Evolutionary conservation across 306 rosid species (phyloP), one percentile per base, ranked within the genome.

Genomic region (Dicorynia guianensis): DNA sequence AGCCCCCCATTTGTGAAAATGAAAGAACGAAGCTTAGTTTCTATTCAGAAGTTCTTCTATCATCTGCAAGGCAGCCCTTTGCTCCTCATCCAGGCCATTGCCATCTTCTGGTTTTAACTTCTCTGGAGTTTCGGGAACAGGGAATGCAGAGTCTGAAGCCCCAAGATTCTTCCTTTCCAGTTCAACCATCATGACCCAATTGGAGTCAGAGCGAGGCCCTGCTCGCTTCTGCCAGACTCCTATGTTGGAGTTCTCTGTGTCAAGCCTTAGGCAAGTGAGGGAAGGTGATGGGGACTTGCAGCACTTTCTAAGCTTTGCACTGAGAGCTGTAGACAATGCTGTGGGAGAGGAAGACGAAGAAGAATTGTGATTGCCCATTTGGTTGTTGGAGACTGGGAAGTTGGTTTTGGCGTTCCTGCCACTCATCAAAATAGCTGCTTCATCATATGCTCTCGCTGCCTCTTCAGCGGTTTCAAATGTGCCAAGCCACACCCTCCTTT

Each of bases 401-500:
- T 92, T 92, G 35, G 92, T 92, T 69, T 92, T 92, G 74, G 97
- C 97, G 30, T 87, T 90, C 35, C 88, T 83, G 7, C 97, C 97
- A 60, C 87, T 88, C 91, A 93, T 88, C 81, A 88, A 71, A 68
- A 90, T 63, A 30, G 97, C 97, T 25, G 97, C 97, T 43, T 92
- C 96, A 54, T 92, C 96, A 71, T 92, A 92, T 14, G 93, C 97
- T 81, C 88, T 72, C 0, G 96, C 97, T 50, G 97, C 97, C 25
- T 88, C 96, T 63, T 92, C 97, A 0, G 97, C 97, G 3, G 89
- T 90, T 39, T 89, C 93, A 72, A 83, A 89, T 56, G 97, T 92
- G 63, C 97, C 97, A 19, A 92, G 87, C 97, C 97, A 92, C 66
- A 90, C 92, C 82, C 96, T 92, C 76, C 81, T 90, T 78, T 92